These are phyloP conservation scores for Chrysanthemum makinoi DNA, from an alignment of 129 eudicot species.

Conservation along the genomic window DNA sequence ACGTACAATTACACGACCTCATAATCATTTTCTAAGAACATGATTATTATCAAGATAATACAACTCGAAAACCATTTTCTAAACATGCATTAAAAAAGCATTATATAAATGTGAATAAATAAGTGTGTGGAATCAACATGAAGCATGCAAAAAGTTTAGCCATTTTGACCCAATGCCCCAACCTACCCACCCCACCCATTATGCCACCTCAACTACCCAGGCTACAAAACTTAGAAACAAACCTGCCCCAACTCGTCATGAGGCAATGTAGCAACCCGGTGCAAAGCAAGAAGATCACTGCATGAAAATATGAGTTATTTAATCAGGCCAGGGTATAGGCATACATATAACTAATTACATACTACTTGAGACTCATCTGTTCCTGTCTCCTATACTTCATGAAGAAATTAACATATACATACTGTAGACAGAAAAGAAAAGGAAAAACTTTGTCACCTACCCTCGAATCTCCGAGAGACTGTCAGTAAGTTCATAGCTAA, in stretches of 20 bases:
- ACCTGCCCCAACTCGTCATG: slow-evolving; percentile 99
- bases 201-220: background rate
- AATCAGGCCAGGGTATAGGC: slow-evolving; percentile 9
- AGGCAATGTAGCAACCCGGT: slow-evolving; percentile 86
- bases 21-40: background rate
- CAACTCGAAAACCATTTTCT: no score
- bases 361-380: no score
- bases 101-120: no score
- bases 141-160: background rate
- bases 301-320: slow-evolving; percentile 14
- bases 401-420: background rate
- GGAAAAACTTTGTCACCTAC: slow-evolving; percentile 40
- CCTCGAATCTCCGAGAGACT: slow-evolving; percentile 93
- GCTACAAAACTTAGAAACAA: slow-evolving; percentile 23
- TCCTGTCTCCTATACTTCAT: no score
- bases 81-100: no score
- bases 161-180: background rate
- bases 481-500: slow-evolving; percentile 80
- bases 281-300: slow-evolving; percentile 87
- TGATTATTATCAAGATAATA: background rate
- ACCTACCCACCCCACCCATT: background rate
- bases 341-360: slow-evolving; percentile 4
- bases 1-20: background rate
- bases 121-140: no score
- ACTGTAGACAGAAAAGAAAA: background rate